Evolutionary conservation across 2,329 filamentous ascomycete species (phyloP), one percentile per base, ranked within the genome.

Genomic region (Colletotrichum aenigma): DNA sequence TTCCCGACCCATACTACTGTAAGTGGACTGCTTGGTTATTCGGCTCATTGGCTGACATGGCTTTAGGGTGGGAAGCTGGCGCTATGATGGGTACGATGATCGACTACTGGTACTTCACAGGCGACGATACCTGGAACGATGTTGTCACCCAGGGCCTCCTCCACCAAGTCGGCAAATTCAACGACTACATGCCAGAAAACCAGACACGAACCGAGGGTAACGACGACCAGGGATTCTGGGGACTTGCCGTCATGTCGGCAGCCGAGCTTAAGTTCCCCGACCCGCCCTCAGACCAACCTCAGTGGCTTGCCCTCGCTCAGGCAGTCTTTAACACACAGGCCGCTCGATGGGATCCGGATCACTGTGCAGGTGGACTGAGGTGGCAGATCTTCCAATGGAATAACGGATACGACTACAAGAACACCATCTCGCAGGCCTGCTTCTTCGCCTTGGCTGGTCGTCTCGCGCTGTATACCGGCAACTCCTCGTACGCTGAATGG

Each of bases 351-450:
- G 94, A 96, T 77, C 87, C 83, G 1, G 84, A 87, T 1, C 86
- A 91, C 67, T 97, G 95, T 79, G 88, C 88, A n/a, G 95, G 95
- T 55, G 95, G 95, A 7, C 83, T 97, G 66, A 91, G 94, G 77
- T 96, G 94, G 94, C 95, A 98, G 85, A 95, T 98, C 64, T 96
- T 94, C 82, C 88, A 91, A 1, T 96, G 94, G 87, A 97, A 97
- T 81, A 92, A 90, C 55, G 96, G 95, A 16, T 98, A 93, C 84
- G 90, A 93, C 79, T 96, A 96, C 88, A 97, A 93, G 80, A 93
- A 93, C 75, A 88, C 91, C 4, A 92, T 93, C 75, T 92, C 91
- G 0, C 91, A 92, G 78, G 91, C 89, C 2, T 91, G 89, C 76
- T 92, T 92, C 83, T 92, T 92, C 81, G 90, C 91, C 69, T 84